Evolutionary conservation across 2,329 filamentous ascomycete species (phyloP).

Genomic region (Apiospora hydei): DNA sequence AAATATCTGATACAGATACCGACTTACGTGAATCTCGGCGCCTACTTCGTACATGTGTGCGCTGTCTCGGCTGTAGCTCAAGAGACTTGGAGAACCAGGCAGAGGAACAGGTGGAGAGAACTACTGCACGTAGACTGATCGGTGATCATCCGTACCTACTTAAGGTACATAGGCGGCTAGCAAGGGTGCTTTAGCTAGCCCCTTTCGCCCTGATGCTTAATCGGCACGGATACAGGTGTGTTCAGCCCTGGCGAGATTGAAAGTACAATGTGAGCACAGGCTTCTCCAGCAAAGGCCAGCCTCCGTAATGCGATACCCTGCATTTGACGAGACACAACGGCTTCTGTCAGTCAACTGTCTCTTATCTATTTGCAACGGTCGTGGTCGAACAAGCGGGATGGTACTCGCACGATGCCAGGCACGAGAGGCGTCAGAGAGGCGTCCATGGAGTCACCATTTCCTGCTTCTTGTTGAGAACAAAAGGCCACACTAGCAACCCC

Average conservation of each 20-base stretch:
- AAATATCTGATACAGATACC: background rate
- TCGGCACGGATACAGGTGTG: background rate
- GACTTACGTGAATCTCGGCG: background rate
- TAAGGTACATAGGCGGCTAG: slow-evolving; percentile 1
- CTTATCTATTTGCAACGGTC: background rate
- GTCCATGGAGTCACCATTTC: background rate
- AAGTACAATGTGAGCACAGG: slow-evolving; percentile 4
- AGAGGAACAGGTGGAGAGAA: slow-evolving; percentile 19
- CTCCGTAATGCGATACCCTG: background rate
- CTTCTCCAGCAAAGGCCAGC: background rate
- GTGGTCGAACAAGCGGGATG: background rate
- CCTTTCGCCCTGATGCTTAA: slow-evolving; percentile 7
- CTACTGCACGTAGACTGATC: slow-evolving; percentile 7
- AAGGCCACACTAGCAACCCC: background rate
- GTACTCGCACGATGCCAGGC: background rate
- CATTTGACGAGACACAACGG: background rate
- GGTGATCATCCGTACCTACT: background rate
- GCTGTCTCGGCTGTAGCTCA: background rate
- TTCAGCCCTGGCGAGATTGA: slow-evolving; percentile 15
- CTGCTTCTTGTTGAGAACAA: background rate
- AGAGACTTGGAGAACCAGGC: background rate
- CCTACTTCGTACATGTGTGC: too few relatives aligned
- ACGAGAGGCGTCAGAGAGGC: background rate
- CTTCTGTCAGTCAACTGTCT: background rate
- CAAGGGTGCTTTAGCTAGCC: background rate